Conservation (phyloP, 1,284 basidiomycete genomes). For the Leccinum fallax region DNA sequence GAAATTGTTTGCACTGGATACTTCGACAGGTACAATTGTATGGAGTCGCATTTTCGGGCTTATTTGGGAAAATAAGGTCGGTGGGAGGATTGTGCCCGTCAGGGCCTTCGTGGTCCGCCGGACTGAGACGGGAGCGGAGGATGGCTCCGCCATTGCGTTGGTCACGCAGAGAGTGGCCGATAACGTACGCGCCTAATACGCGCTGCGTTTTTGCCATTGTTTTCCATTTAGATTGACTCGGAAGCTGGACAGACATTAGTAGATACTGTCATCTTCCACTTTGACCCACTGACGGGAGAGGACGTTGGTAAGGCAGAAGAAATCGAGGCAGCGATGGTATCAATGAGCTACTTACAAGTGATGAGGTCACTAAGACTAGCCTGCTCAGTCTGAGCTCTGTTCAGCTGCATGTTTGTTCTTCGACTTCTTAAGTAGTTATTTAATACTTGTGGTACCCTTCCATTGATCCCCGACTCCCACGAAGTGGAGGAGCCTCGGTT, state of each 20-base stretch:
- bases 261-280: constrained; percentile 76
- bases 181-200: constrained; percentile 50
- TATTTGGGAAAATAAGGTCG: constrained; percentile 60
- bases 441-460: too few relatives aligned
- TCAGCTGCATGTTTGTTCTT: too few relatives aligned
- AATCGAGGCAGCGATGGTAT: constrained; percentile 71
- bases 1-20: constrained; percentile 84
- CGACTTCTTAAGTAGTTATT: too few relatives aligned
- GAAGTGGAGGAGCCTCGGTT: too few relatives aligned
- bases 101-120: constrained; percentile 44
- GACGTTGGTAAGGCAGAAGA: constrained; percentile 68
- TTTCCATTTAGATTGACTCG: constrained; percentile 14
- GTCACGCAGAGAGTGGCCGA: constrained; percentile 60
- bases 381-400: too few relatives aligned
- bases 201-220: not conserved
- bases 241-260: constrained; percentile 40
- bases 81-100: constrained; percentile 54
- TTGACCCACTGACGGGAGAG: constrained; percentile 78
- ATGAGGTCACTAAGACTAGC: not conserved
- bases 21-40: constrained; percentile 70
- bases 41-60: constrained; percentile 76
- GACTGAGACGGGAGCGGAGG: constrained; percentile 3
- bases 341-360: constrained; percentile 4
- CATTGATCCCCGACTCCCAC: too few relatives aligned
- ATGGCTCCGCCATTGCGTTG: constrained; percentile 52